Conservation (phyloP, 2,329 filamentous ascomycete species). For the Sclerotinia nivalis region DNA sequence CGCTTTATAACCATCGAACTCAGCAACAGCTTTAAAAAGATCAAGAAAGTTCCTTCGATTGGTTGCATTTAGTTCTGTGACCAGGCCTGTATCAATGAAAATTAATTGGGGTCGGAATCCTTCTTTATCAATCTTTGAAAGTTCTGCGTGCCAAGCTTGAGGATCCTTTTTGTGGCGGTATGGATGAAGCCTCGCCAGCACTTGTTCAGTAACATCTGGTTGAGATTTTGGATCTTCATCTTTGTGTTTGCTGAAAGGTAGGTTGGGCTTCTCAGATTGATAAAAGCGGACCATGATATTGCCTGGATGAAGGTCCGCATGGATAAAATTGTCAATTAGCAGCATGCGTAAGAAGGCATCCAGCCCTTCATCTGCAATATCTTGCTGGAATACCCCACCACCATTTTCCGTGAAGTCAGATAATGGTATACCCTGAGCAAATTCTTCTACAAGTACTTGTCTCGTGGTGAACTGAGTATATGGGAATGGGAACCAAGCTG, state of each 20-base stretch:
- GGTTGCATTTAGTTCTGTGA: conserved; percentile 84
- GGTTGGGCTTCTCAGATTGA: conserved; percentile 70
- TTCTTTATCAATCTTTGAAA: conserved; percentile 77
- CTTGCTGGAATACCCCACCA: conserved; percentile 87
- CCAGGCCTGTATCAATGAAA: conserved; percentile 95
- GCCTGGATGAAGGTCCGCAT: conserved; percentile 92
- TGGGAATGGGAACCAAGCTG: conserved; percentile 95
- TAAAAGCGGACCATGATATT: conserved; percentile 99
- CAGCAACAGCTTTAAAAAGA: conserved; percentile 91
- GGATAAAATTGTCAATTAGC: conserved; percentile 94
- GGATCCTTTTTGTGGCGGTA: conserved; percentile 62
- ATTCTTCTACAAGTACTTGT: conserved; percentile 91
- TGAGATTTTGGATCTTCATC: conserved; percentile 48
- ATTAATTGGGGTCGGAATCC: conserved; percentile 92
- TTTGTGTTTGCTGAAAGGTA: conserved; percentile 50
- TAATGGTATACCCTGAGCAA: conserved; percentile 89
- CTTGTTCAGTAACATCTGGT: conserved; percentile 82
- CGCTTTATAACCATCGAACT: conserved; percentile 95
- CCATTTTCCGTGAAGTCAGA: conserved; percentile 89
- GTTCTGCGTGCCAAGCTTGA: conserved; percentile 70
- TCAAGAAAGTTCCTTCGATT: conserved; percentile 93
- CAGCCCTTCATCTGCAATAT: conserved; percentile 91
- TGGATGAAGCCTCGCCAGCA: conserved; percentile 77
- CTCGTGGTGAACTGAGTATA: conserved; percentile 91
- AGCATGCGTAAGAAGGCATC: conserved; percentile 97